Evolutionary conservation across 1,139 yeast genomes (phyloP).

Genomic region (Lodderomyces beijingensis): DNA sequence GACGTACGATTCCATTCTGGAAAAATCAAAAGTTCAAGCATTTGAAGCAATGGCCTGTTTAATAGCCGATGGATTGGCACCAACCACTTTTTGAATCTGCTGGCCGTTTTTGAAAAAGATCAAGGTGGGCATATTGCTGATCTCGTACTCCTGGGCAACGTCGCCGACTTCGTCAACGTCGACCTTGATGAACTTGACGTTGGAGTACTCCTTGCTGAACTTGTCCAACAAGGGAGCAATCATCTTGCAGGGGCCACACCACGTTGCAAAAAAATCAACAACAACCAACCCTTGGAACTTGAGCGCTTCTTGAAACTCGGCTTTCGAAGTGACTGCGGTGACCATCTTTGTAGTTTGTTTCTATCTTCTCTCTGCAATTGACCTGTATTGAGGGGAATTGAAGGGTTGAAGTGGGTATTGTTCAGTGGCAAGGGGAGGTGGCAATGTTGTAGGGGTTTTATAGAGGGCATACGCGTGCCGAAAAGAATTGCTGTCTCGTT

Average conservation of each 20-base stretch:
- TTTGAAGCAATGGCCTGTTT: slow-evolving; percentile 61
- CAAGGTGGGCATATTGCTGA: slow-evolving; percentile 88
- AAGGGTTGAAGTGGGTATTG: too few species aligned
- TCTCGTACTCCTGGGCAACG: slow-evolving; percentile 68
- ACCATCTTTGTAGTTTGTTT: too few species aligned
- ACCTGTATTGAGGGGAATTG: neutral
- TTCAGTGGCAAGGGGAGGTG: too few species aligned
- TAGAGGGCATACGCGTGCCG: too few species aligned
- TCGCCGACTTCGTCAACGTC: slow-evolving; percentile 79
- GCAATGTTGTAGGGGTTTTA: too few species aligned
- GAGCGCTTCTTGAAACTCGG: slow-evolving; percentile 62
- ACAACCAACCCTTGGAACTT: slow-evolving; percentile 58
- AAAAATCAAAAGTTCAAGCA: too few species aligned
- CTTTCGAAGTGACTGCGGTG: slow-evolving; percentile 36
- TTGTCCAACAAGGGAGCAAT: slow-evolving; percentile 76
- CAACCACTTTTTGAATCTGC: slow-evolving; percentile 69
- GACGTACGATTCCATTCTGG: too few species aligned
- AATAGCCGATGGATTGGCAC: slow-evolving; percentile 83
- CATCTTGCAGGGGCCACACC: slow-evolving; percentile 95
- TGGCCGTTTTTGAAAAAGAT: slow-evolving; percentile 74
- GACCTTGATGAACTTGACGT: slow-evolving; percentile 73
- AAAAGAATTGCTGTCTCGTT: too few species aligned
- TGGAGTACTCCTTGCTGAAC: slow-evolving; percentile 40
- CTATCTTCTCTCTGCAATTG: too few species aligned
- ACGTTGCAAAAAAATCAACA: slow-evolving; percentile 81